Conservation (phyloP, 805 yeast species). For the Myxozyma lipomycoides region DNA sequence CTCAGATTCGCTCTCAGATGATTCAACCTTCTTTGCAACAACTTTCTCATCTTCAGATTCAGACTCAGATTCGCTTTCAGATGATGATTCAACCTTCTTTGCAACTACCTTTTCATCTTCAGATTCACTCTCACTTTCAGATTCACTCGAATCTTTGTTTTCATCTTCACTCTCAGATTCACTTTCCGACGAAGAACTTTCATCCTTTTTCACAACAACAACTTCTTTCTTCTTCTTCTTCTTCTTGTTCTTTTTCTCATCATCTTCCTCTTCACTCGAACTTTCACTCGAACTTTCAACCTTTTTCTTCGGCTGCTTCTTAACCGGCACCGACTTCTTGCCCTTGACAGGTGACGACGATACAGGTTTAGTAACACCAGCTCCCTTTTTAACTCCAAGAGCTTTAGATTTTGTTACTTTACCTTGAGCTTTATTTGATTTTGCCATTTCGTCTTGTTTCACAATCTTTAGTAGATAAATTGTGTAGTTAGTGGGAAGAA, state of each 20-base stretch:
- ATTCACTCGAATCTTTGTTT: too few relatives aligned
- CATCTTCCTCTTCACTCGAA: slow-evolving; percentile 31
- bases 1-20: slow-evolving; percentile 26
- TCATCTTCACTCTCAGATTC: too few relatives aligned
- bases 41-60: slow-evolving; percentile 21
- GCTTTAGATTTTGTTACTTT: slow-evolving; percentile 14
- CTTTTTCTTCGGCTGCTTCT: slow-evolving; percentile 14
- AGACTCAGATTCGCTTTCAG: slow-evolving; percentile 30
- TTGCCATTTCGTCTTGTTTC: slow-evolving; percentile 15
- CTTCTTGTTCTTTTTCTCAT: slow-evolving; percentile 26
- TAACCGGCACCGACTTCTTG: slow-evolving; percentile 3
- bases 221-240: slow-evolving; percentile 36
- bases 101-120: slow-evolving; percentile 29
- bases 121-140: slow-evolving; percentile 26
- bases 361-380: slow-evolving; percentile 24
- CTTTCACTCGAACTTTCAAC: background rate
- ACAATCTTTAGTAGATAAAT: background rate
- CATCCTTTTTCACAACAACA: slow-evolving; percentile 32
- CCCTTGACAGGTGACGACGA: background rate
- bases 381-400: slow-evolving; percentile 22
- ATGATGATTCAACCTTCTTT: slow-evolving; percentile 18
- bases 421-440: slow-evolving; percentile 5
- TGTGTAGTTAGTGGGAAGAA: background rate
- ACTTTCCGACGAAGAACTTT: too few relatives aligned
- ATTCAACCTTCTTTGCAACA: slow-evolving; percentile 5